Evolutionary conservation across 345 rosid species (phyloP).

Genomic region (Mercurialis annua): DNA sequence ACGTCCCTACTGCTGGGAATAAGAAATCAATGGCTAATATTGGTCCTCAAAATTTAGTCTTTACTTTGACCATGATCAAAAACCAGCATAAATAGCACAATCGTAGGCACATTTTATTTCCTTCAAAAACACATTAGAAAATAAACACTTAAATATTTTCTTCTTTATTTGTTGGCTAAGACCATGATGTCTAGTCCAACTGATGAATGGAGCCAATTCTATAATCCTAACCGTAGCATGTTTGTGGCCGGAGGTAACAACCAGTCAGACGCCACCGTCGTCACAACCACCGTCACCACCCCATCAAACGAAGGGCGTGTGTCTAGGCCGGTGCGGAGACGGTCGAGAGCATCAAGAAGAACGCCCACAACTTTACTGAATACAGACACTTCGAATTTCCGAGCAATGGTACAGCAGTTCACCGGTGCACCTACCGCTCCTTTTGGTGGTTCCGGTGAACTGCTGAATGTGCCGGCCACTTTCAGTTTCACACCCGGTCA

Average conservation of each 20-base stretch:
- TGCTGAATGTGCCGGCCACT: conserved; percentile 18
- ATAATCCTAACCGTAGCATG: conserved; percentile 26
- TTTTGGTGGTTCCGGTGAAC: conserved; percentile 43
- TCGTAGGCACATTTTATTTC: conserved; percentile 15
- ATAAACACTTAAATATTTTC: too few species aligned
- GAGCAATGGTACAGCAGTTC: conserved; percentile 96
- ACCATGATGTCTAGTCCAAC: conserved; percentile 60
- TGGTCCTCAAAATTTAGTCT: conserved; percentile 22
- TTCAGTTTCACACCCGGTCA: conserved; percentile 21
- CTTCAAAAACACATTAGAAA: conserved; percentile 5
- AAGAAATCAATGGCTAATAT: conserved; percentile 29
- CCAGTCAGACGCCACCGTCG: conserved; percentile 30
- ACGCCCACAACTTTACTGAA: conserved; percentile 93
- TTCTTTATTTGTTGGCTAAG: neutral
- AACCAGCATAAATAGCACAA: conserved; percentile 32
- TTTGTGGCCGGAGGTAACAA: neutral
- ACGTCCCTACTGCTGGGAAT: neutral
- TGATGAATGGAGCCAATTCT: conserved; percentile 62
- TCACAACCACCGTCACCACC: conserved; percentile 21
- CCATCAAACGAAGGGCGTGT: conserved; percentile 54
- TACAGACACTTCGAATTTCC: conserved; percentile 85
- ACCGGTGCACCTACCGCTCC: conserved; percentile 79
- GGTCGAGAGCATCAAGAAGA: conserved; percentile 90
- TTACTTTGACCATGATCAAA: conserved; percentile 31
- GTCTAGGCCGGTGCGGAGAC: conserved; percentile 67